Percentiles rank a stretch among this genome's conserved stretches.
phyloP scores from a whole-genome alignment of 768 basidiomycete genomes.

The Mycena haematopus region DNA sequence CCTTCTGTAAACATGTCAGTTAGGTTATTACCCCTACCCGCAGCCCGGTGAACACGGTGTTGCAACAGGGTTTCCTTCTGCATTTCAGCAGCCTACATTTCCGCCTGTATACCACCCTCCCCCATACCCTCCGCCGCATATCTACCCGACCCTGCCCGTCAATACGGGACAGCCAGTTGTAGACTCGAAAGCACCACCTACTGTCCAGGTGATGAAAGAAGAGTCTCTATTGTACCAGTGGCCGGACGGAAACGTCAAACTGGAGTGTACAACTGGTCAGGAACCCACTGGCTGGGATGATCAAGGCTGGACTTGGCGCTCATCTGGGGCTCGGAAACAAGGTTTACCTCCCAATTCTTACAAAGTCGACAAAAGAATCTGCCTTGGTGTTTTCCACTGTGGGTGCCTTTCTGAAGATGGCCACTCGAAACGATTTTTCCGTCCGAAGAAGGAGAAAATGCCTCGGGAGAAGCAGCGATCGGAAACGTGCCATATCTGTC shows the following conservation, averaged over 20 bases:
- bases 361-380: slow-evolving; percentile 8
- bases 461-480: not conserved
- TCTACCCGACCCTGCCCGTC: not conserved
- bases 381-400: slow-evolving; percentile 10
- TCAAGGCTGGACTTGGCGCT: slow-evolving; percentile 13
- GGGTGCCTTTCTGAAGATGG: not conserved
- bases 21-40: no score
- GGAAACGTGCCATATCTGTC: slow-evolving; percentile 8
- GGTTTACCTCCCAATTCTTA: not conserved
- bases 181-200: not conserved
- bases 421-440: not conserved
- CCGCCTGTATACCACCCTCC: not conserved
- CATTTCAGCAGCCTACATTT: not conserved
- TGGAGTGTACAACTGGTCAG: slow-evolving; percentile 5
- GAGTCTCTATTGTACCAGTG: not conserved
- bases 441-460: not conserved
- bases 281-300: slow-evolving; percentile 6
- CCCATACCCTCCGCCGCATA: slow-evolving; percentile 3
- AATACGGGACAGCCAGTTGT: not conserved
- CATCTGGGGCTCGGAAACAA: not conserved
- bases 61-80: not conserved
- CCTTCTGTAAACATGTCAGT: no score
- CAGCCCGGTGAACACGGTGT: no score
- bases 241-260: slow-evolving; percentile 11
- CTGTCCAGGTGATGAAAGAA: not conserved